Evolutionary conservation across 1,284 basidiomycete genomes (phyloP).

Genomic region (Fomes fomentarius): DNA sequence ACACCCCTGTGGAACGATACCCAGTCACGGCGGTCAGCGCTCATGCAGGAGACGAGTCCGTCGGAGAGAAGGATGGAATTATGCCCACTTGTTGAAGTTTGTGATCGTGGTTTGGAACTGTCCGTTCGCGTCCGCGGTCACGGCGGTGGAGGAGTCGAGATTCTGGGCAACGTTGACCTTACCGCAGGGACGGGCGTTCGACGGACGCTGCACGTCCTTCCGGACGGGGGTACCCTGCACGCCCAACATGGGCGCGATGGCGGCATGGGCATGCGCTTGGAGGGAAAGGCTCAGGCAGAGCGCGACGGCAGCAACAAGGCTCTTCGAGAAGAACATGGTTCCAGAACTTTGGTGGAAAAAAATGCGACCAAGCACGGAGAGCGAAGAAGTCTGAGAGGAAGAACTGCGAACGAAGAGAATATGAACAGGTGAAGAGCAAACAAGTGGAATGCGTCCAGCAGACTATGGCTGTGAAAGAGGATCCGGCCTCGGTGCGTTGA

Average conservation of each 20-base stretch:
- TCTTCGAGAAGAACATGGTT: constrained; percentile 27
- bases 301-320: constrained; percentile 18
- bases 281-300: constrained; percentile 28
- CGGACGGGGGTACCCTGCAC: constrained; percentile 43
- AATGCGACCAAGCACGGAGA: not conserved
- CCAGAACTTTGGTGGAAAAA: not conserved
- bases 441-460: not conserved
- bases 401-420: not conserved
- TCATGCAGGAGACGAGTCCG: too few species aligned
- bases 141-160: constrained; percentile 44
- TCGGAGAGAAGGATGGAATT: not conserved
- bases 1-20: constrained; percentile 32
- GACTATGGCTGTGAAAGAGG: constrained; percentile 15
- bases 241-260: constrained; percentile 51
- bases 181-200: constrained; percentile 43
- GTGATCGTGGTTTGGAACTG: constrained; percentile 45
- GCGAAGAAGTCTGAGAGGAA: not conserved
- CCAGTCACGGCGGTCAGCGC: not conserved
- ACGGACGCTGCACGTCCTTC: constrained; percentile 49
- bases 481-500: constrained; percentile 21
- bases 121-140: constrained; percentile 45
- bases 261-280: constrained; percentile 45
- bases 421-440: not conserved
- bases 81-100: constrained; percentile 54
- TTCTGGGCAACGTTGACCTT: constrained; percentile 44